These are phyloP conservation scores for Globisporangium nagaii DNA, from an alignment of 352 stramenopile genomes.

Conservation along the genomic window DNA sequence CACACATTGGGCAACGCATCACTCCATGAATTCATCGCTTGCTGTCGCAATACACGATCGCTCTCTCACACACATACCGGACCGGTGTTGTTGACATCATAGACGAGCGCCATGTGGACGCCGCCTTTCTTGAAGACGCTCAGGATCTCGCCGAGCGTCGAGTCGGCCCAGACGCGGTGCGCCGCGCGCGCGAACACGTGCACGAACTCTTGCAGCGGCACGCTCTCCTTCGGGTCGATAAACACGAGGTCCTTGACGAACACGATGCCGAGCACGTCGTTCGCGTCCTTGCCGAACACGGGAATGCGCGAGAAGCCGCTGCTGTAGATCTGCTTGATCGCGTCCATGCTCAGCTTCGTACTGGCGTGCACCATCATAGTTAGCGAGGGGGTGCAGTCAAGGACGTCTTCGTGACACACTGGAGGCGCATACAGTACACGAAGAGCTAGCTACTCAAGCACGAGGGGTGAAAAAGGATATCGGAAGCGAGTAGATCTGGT, in stretches of 20 bases:
- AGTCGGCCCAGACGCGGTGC: conserved; percentile 65
- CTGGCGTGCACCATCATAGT: conserved; percentile 23
- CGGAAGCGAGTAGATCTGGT: conserved; percentile 68
- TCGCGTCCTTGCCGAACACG: conserved; percentile 93
- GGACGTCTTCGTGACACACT: too few relatives aligned
- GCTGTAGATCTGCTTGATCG: conserved; percentile 82
- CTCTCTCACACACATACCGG: too few relatives aligned
- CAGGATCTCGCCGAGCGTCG: conserved; percentile 59
- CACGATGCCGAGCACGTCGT: conserved; percentile 95
- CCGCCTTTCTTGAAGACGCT: conserved; percentile 74
- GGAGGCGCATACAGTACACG: too few relatives aligned
- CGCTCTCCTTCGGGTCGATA: conserved; percentile 59
- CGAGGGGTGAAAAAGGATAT: conserved; percentile 51
- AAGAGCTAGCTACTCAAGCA: too few relatives aligned
- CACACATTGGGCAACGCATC: too few relatives aligned
- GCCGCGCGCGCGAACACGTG: conserved; percentile 74
- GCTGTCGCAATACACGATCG: too few relatives aligned
- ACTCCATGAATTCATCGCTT: too few relatives aligned
- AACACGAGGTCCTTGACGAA: conserved; percentile 93
- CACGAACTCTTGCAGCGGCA: conserved; percentile 88
- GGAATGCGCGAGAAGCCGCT: conserved; percentile 93
- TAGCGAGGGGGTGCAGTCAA: too few relatives aligned
- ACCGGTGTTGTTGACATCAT: conserved; percentile 78
- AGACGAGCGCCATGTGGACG: conserved; percentile 66
- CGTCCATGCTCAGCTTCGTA: conserved; percentile 42